Conservation (phyloP, 352 stramenopile genomes). For the Phytophthora chlamydospora region DNA sequence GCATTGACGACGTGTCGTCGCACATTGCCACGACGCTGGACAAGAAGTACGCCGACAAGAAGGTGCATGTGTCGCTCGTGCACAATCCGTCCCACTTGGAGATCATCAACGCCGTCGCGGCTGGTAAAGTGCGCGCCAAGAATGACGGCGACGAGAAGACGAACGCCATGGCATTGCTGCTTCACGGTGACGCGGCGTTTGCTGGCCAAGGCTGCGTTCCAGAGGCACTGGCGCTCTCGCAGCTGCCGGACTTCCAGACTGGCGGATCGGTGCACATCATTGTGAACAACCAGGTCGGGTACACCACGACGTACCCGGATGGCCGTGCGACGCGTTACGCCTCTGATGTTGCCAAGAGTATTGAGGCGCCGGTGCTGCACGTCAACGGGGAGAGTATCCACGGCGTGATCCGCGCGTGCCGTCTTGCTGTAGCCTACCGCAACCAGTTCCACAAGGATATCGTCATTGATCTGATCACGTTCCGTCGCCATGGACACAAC, state of each 20-base stretch:
- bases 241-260: slow-evolving; percentile 79
- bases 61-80: slow-evolving; percentile 85
- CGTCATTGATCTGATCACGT: slow-evolving; percentile 86
- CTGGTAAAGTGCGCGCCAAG: slow-evolving; percentile 87
- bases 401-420: slow-evolving; percentile 78
- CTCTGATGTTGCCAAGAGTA: slow-evolving; percentile 85
- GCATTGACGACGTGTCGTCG: slow-evolving; percentile 86
- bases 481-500: slow-evolving; percentile 90
- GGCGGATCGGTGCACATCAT: slow-evolving; percentile 86
- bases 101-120: slow-evolving; percentile 88
- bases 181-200: slow-evolving; percentile 91
- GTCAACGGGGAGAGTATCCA: slow-evolving; percentile 87
- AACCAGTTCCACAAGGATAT: slow-evolving; percentile 88
- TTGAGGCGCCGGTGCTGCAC: slow-evolving; percentile 86
- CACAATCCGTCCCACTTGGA: slow-evolving; percentile 90
- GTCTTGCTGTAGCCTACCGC: slow-evolving; percentile 81
- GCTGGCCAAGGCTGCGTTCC: slow-evolving; percentile 85
- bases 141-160: slow-evolving; percentile 50
- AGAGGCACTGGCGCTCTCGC: slow-evolving; percentile 75
- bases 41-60: slow-evolving; percentile 60
- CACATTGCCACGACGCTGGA: slow-evolving; percentile 84
- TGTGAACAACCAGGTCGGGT: slow-evolving; percentile 92
- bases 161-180: slow-evolving; percentile 78
- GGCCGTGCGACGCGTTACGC: slow-evolving; percentile 83
- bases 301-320: slow-evolving; percentile 87